Conservation (phyloP, 75 land plant genomes). For the Pinus tabuliformis region DNA sequence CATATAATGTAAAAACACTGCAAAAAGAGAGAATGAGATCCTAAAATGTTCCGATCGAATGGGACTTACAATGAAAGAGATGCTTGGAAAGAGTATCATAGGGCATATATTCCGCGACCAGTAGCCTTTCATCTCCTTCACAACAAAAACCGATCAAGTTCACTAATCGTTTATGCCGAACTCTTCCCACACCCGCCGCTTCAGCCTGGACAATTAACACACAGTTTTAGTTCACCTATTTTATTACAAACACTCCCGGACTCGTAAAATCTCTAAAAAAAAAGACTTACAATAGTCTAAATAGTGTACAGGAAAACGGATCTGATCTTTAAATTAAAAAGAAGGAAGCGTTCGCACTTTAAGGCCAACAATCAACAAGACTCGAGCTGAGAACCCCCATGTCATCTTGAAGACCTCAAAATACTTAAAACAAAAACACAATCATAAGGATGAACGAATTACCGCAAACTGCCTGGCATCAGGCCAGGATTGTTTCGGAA, state of each 20-base stretch:
- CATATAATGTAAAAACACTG: too few relatives aligned
- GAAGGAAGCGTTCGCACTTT: too few relatives aligned
- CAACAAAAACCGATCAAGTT: constrained; percentile 93
- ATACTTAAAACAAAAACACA: too few relatives aligned
- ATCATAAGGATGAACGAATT: too few relatives aligned
- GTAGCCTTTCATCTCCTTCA: constrained; percentile 93
- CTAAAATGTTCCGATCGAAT: too few relatives aligned
- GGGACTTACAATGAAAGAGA: constrained; percentile 86
- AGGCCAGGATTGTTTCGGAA: constrained; percentile 91
- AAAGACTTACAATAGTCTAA: neutral
- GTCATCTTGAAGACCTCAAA: too few relatives aligned
- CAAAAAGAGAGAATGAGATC: too few relatives aligned
- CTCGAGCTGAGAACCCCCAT: neutral
- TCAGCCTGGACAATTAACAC: constrained; percentile 50
- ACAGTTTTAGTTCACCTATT: neutral
- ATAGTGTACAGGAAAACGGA: neutral
- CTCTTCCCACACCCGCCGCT: constrained; percentile 86
- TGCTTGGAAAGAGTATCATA: constrained; percentile 96
- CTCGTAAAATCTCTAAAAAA: neutral
- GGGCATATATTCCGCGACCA: constrained; percentile 97
- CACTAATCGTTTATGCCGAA: constrained; percentile 84
- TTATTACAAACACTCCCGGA: neutral
- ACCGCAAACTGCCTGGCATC: constrained; percentile 90
- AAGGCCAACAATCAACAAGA: neutral
- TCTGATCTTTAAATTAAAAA: neutral